These are phyloP conservation scores for Tephrocybe sp. DNA, from an alignment of 768 basidiomycete genomes.

Conservation along the genomic window DNA sequence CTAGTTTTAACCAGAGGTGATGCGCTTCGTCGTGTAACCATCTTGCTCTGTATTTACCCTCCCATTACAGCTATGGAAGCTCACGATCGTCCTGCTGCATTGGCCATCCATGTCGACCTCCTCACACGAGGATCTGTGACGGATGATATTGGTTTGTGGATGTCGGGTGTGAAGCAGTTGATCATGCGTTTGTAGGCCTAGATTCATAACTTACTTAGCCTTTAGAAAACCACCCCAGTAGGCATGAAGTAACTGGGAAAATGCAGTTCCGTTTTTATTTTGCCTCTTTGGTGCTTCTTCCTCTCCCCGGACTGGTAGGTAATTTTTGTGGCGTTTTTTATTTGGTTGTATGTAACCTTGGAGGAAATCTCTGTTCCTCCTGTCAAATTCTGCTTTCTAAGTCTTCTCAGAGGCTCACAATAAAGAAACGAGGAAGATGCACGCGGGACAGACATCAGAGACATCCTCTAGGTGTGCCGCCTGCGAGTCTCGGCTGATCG, in stretches of 20 bases:
- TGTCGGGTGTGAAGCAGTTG: conserved; percentile 89
- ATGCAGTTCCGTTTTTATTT: conserved; percentile 2
- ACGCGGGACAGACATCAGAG: no score
- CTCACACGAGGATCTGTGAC: conserved; percentile 77
- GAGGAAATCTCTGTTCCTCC: no score
- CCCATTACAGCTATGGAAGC: conserved; percentile 69
- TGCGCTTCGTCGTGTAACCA: background rate
- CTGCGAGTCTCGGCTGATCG: conserved; percentile 14
- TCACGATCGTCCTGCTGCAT: conserved; percentile 72
- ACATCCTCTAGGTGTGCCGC: no score
- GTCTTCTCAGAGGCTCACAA: no score
- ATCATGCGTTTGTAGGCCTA: conserved; percentile 60
- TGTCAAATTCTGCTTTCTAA: no score
- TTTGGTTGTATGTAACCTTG: no score
- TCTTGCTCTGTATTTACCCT: background rate
- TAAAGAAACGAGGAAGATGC: no score
- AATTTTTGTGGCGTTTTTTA: no score
- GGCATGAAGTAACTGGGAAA: conserved; percentile 4
- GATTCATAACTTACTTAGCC: background rate
- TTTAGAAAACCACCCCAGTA: background rate
- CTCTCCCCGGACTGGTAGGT: no score
- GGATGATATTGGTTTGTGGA: conserved; percentile 83
- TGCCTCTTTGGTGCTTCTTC: no score
- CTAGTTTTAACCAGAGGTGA: conserved; percentile 71
- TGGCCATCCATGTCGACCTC: conserved; percentile 84